Evolutionary conservation across 2,329 filamentous ascomycete species (phyloP), one percentile per base, ranked within the genome.

Genomic region (Waltergamsia citrina): DNA sequence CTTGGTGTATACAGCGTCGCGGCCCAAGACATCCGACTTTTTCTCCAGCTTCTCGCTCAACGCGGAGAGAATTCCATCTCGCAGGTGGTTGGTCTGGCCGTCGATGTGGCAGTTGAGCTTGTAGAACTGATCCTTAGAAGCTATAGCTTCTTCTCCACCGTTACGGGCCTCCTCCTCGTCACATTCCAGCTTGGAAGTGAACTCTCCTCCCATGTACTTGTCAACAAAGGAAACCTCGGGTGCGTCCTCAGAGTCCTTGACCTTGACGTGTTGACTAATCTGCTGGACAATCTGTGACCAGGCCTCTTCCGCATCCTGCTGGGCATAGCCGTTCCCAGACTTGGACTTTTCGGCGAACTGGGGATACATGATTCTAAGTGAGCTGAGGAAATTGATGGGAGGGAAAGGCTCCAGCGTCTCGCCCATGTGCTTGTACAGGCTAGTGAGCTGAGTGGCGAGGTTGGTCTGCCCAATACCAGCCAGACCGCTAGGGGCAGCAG

Each of bases 21-120:
- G 77, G 37, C 71, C 85, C 7, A 98, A 70, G 4, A 73, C 70
- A 27, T 81, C 74, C 0, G 88, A 96, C 36, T 69, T 72, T 68
- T 98, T 98, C 64, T 96, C 86, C 34, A 98, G 75, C 60, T 90
- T 80, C 60, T 96, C 90, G 40, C 80, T 78, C 42, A 98, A 62
- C 7, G 80, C 86, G 29, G 81, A 83, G 38, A 81, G 58, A 34
- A 98, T 82, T 27, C 93, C 92, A 51, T 98, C 92, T 33, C 82
- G 73, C 33, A 98, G 66, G 53, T 96, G 92, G 56, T 95, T 96
- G 17, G 82, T 94, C 32, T 81, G 74, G 34, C 70, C 73, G 46
- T 81, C 85, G 51, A 98, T 98, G 59, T 98, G 90, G 60, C 93
- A 98, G 62, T 94, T 87, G 45, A 98, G 75, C 65, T 94, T 95